Evolutionary conservation across 2,329 filamentous ascomycete genomes (phyloP), one percentile per base, ranked within the genome.

Genomic region (Botrytis deweyae): DNA sequence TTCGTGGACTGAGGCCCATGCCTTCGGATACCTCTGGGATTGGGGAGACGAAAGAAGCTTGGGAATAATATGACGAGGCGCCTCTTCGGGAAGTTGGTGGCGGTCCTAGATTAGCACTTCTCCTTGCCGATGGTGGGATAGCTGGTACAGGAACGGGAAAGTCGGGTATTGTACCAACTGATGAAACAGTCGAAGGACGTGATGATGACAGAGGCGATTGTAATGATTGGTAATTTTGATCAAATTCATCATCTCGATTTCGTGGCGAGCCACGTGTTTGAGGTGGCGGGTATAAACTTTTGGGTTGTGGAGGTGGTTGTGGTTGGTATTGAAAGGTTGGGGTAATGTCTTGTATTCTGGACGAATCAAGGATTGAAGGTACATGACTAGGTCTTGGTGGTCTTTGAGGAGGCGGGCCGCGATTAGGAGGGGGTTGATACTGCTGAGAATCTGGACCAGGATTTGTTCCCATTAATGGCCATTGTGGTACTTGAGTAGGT

Each of bases 41-140:
- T 0, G 92, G 92, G 0, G 92, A 92, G 40, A 94, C 91, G 74
- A 87, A 91, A 0, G 91, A 92, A 20, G 85, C 83, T 76, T 86
- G 88, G 4, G 91, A 92, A 78, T 92, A 91, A 75, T 90, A 91
- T 0, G 89, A 90, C 0, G 89, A 91, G 42, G 86, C 86, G 1
- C 89, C 89, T 77, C 89, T 84, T 77, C 89, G 85, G 5, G 88
- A 85, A 20, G 87, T 88, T 4, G 89, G 89, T 0, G 89, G 89
- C 29, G 89, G 89, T 4, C 89, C 89, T 20, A 90, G 80, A 68
- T 84, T 87, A 22, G 86, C 84, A 75, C 87, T 89, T 77, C 86
- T 84, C 73, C 88, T 80, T 3, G 82, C 49, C 12, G 66, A 81
- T 14, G 40, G 64, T 18, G 82, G 81, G 25, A 49, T 29, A 8